Evolutionary conservation across 352 stramenopile species (phyloP).

Genomic region (Phytophthora melonis): DNA sequence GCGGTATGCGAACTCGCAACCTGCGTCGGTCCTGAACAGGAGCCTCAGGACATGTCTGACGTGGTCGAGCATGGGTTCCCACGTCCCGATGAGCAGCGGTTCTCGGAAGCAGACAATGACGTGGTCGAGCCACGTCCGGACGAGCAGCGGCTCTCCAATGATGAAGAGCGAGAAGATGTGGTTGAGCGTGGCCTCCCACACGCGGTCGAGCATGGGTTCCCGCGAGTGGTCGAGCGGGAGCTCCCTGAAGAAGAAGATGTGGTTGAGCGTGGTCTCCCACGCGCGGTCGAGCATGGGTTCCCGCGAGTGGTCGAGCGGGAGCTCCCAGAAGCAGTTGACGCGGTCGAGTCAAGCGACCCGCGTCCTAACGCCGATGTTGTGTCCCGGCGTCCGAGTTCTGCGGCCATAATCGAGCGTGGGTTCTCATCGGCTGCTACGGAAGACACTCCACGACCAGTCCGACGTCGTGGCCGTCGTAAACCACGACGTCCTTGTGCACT

Average conservation of each 20-base stretch:
- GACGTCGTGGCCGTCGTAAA: too few species aligned
- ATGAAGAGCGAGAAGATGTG: neutral
- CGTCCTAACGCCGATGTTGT: neutral
- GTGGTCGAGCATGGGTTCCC: slow-evolving; percentile 28
- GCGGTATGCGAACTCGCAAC: neutral
- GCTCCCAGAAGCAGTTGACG: too few species aligned
- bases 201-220: slow-evolving; percentile 3
- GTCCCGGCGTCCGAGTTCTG: too few species aligned
- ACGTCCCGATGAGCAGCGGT: neutral
- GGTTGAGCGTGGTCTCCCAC: too few species aligned
- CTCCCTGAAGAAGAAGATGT: too few species aligned
- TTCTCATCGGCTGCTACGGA: too few species aligned
- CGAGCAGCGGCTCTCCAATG: neutral
- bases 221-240: neutral
- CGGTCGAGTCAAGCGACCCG: rapidly evolving
- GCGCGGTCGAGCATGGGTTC: too few species aligned
- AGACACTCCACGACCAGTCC: too few species aligned
- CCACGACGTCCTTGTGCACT: too few species aligned
- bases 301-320: too few species aligned
- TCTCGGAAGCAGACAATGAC: neutral
- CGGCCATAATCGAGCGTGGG: too few species aligned
- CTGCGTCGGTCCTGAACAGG: slow-evolving; percentile 15
- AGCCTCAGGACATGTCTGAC: slow-evolving; percentile 18
- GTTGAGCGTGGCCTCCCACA: neutral
- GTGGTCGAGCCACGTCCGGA: neutral